A percentile compares a stretch with the other conserved stretches of the same genome.
Evolutionary conservation across 2,329 filamentous ascomycete genomes (phyloP).

Genomic region (Neofusicoccum parvum): DNA sequence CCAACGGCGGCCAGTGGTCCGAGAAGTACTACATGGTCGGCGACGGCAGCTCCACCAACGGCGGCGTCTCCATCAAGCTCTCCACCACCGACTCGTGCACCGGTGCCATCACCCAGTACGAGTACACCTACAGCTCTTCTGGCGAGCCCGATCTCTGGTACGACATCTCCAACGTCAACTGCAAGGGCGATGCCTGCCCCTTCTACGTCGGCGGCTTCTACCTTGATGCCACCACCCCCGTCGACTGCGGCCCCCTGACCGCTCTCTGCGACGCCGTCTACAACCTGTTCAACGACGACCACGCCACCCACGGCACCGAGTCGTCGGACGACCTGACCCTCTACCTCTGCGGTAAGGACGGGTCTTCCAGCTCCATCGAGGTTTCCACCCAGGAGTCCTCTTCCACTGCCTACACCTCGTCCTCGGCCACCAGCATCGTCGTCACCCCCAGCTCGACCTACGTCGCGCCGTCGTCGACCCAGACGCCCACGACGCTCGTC

Average conservation of each 20-base stretch:
- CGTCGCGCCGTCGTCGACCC: constrained; percentile 24
- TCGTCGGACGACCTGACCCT: constrained; percentile 20
- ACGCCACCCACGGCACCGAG: constrained; percentile 30
- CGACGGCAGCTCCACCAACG: constrained; percentile 27
- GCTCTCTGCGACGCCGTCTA: constrained; percentile 33
- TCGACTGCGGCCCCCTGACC: constrained; percentile 39
- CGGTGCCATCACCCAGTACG: constrained; percentile 37
- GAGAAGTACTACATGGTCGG: constrained; percentile 35
- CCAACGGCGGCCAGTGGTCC: constrained; percentile 30
- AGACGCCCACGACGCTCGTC: constrained; percentile 23
- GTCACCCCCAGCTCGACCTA: constrained; percentile 13
- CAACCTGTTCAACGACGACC: constrained; percentile 36
- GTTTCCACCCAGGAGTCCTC: constrained; percentile 1
- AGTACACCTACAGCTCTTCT: constrained; percentile 37
- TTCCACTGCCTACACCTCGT: constrained; percentile 23
- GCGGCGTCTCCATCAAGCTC: constrained; percentile 44
- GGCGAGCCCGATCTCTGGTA: constrained; percentile 40
- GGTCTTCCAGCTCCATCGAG: neutral
- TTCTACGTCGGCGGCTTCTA: constrained; percentile 22
- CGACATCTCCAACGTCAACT: constrained; percentile 23
- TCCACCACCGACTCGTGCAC: constrained; percentile 37
- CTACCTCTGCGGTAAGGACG: constrained; percentile 23
- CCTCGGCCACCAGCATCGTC: constrained; percentile 22
- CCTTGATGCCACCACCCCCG: constrained; percentile 26
- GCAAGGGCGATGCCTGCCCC: constrained; percentile 21